These are phyloP conservation scores for Geotrichum australiense DNA, from an alignment of 1,139 yeast species.

Conservation along the genomic window DNA sequence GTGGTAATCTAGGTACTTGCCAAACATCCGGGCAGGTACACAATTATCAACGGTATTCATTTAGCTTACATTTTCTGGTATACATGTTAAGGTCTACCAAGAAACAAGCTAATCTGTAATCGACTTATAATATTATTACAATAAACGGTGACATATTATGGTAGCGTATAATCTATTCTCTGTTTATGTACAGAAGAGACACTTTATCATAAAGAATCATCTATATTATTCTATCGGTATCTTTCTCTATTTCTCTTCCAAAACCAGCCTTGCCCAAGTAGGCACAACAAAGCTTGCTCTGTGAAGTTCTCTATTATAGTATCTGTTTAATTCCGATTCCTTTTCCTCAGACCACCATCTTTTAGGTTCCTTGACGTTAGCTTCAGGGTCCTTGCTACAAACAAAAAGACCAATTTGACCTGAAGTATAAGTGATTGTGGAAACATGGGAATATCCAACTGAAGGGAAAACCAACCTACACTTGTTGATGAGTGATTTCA, in stretches of 20 bases:
- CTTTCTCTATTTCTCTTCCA: slow-evolving; percentile 6
- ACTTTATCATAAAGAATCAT: too few relatives aligned
- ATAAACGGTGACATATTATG: too few relatives aligned
- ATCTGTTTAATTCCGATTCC: slow-evolving; percentile 60
- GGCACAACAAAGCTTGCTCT: slow-evolving; percentile 84
- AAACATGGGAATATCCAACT: slow-evolving; percentile 79
- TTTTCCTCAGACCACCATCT: slow-evolving; percentile 58
- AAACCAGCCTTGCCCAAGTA: slow-evolving; percentile 52
- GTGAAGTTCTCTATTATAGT: slow-evolving; percentile 75
- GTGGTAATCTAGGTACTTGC: too few relatives aligned
- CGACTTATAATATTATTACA: too few relatives aligned
- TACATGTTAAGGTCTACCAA: too few relatives aligned
- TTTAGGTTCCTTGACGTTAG: slow-evolving; percentile 58
- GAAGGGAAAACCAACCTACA: slow-evolving; percentile 78
- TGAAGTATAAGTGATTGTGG: slow-evolving; percentile 89
- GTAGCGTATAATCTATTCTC: too few relatives aligned
- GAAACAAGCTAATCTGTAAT: too few relatives aligned
- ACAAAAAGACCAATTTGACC: slow-evolving; percentile 95
- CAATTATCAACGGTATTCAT: too few relatives aligned
- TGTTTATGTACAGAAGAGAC: too few relatives aligned
- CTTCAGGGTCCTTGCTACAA: slow-evolving; percentile 64
- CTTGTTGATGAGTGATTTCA: slow-evolving; percentile 65
- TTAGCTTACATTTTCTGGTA: too few relatives aligned
- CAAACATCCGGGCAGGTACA: too few relatives aligned
- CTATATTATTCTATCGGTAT: neutral